Evolutionary conservation across 2,329 filamentous ascomycete genomes (phyloP).

Genomic region (Fusarium sp.): DNA sequence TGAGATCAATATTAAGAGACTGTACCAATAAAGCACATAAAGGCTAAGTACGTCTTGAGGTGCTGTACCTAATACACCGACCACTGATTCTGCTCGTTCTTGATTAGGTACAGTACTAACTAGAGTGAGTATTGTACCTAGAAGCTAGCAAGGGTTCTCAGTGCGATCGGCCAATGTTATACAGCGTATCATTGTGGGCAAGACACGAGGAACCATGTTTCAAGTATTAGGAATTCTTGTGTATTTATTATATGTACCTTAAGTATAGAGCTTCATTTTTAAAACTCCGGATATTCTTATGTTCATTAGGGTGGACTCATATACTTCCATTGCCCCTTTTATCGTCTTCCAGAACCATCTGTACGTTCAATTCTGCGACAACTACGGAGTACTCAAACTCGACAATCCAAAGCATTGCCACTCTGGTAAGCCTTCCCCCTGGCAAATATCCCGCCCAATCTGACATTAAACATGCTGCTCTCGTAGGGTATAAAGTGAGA

Average conservation of each 20-base stretch:
- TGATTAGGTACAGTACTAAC: too few relatives aligned
- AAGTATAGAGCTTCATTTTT: constrained; percentile 1
- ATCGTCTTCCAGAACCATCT: neutral
- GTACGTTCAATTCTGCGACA: neutral
- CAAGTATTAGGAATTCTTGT: neutral
- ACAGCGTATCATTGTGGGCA: neutral
- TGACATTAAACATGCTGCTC: constrained; percentile 17
- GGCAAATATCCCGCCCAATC: constrained; percentile 11
- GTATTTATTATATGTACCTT: constrained; percentile 18
- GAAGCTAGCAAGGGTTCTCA: neutral
- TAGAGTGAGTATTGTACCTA: too few relatives aligned
- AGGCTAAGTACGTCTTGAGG: too few relatives aligned
- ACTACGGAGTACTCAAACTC: neutral
- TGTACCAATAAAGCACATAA: too few relatives aligned
- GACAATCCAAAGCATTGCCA: neutral
- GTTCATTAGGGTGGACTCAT: neutral
- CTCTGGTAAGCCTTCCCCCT: neutral
- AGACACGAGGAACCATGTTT: neutral
- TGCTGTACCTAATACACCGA: too few relatives aligned
- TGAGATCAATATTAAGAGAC: too few relatives aligned
- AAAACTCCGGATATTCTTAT: constrained; percentile 1
- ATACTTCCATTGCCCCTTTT: neutral
- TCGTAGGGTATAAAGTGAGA: constrained; percentile 25
- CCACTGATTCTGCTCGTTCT: too few relatives aligned
- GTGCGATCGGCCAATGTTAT: neutral